Base-by-base conservation (phyloP, 164 flowering plant species). In the Kalanchoe fedtschenkoi region DNA sequence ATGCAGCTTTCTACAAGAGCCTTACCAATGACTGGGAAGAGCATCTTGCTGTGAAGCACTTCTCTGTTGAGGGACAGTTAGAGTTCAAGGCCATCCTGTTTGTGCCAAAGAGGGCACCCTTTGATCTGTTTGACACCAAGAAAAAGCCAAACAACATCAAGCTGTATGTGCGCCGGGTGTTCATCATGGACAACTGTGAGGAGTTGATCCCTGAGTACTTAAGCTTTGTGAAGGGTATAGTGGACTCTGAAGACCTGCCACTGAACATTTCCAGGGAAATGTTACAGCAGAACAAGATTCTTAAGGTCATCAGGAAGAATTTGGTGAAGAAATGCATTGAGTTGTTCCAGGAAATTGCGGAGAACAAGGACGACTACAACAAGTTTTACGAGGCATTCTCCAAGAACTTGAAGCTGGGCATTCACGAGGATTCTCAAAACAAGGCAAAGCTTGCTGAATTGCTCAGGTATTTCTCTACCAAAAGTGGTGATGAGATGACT, bases 401-500 rank as follows among this genome's bases (percentile, higher is more conserved):
- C 0, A 63, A 75, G 71, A 75, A 75, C 63, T 61, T 75, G 24
- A 76, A 76, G 63, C 66, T 76, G 29, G 79, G 79, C 10, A 72
- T 75, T 62, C 78, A 75, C n/a, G 78, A 72, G 57, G 78, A 75
- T 24, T 19, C 64, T n/a, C 72, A 68, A 65, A 76, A 76, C 76
- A 76, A 62, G 71, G 1, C 74, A 0, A 76, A 72, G 62, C 33
- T 76, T 32, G 76, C 79, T 37, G 79, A 76, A 9, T 30, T 76
- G 42, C 68, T 76, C 37, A 38, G 79, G 22, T 76, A 72, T 62
- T 64, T 70, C 63, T 76, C 79, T 0, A 72, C 79, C 29, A 76
- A 70, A 66, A 76, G 79, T 61, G 76, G 76, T 17, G 86, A 82
- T 59, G 83, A 82, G 70, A 24, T 82, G 80, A 81, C 85, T 15